Evolutionary conservation across 2,329 filamentous ascomycete genomes (phyloP).

Genomic region (Fusarium stilboides): DNA sequence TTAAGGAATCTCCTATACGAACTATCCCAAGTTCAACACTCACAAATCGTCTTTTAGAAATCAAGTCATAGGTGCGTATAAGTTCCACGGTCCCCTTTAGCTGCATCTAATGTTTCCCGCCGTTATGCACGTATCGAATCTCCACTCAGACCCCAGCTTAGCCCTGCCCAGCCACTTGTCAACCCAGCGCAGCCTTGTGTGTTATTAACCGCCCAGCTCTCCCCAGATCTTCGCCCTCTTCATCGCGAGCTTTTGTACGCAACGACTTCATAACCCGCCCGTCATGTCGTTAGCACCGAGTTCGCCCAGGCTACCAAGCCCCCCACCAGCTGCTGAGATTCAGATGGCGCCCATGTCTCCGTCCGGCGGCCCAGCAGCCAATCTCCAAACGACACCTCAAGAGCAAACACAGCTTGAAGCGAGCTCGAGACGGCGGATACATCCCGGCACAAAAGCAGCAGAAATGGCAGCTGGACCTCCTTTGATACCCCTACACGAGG

Average conservation of each 20-base stretch:
- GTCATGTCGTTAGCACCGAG: constrained; percentile 76
- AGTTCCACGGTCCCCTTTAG: constrained; percentile 45
- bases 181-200: constrained; percentile 37
- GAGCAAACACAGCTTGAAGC: constrained; percentile 77
- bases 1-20: neutral
- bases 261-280: constrained; percentile 20
- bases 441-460: constrained; percentile 90
- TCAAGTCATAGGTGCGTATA: constrained; percentile 12
- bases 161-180: constrained; percentile 36
- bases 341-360: constrained; percentile 89
- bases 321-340: constrained; percentile 94
- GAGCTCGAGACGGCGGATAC: constrained; percentile 86
- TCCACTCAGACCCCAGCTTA: constrained; percentile 20
- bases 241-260: constrained; percentile 21
- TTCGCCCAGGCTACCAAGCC: constrained; percentile 93
- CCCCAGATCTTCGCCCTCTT: constrained; percentile 29
- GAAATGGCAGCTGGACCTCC: constrained; percentile 96
- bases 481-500: constrained; percentile 86
- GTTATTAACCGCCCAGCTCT: constrained; percentile 35
- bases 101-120: constrained; percentile 20
- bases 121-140: constrained; percentile 47
- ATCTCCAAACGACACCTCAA: constrained; percentile 72
- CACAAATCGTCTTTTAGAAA: constrained; percentile 13
- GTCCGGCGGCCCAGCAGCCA: constrained; percentile 68
- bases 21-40: constrained; percentile 3